Evolutionary conservation across 257 asterid species (phyloP).

Genomic region (Fraxinus cuspidata): DNA sequence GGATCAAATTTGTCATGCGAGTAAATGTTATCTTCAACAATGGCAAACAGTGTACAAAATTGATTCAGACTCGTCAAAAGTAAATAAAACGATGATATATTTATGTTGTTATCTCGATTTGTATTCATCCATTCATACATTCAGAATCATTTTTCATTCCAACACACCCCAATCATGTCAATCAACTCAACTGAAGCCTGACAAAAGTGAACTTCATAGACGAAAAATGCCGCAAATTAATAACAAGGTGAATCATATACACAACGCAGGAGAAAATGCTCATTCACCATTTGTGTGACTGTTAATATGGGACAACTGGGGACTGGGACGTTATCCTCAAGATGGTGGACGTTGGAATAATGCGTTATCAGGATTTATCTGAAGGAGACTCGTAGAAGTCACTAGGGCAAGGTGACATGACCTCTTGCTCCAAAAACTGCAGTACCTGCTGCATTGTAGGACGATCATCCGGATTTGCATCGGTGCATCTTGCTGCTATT

Average conservation of each 20-base stretch:
- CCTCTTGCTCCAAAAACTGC: conserved; percentile 91
- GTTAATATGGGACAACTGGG: conserved; percentile 12
- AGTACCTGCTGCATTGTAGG: conserved; percentile 89
- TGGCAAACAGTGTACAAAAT: not conserved
- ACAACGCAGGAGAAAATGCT: conserved; percentile 15
- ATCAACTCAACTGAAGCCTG: not conserved
- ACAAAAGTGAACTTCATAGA: not conserved
- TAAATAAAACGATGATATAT: not conserved
- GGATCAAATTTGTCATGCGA: not conserved
- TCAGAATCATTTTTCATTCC: too few relatives aligned
- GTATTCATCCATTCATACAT: too few relatives aligned
- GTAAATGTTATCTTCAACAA: not conserved
- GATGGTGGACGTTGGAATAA: not conserved
- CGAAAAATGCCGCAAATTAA: not conserved
- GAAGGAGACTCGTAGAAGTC: conserved; percentile 87
- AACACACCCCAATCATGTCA: not conserved
- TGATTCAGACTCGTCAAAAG: not conserved
- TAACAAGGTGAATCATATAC: not conserved
- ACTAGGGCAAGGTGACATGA: conserved; percentile 82
- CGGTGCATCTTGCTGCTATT: conserved; percentile 84
- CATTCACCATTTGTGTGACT: conserved; percentile 28
- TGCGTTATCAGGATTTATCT: conserved; percentile 50
- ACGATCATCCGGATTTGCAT: conserved; percentile 77
- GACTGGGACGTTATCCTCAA: not conserved
- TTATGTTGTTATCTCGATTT: not conserved